phyloP scores from a whole-genome alignment of 164 flowering plant genomes.

The Berberis vulgaris region DNA sequence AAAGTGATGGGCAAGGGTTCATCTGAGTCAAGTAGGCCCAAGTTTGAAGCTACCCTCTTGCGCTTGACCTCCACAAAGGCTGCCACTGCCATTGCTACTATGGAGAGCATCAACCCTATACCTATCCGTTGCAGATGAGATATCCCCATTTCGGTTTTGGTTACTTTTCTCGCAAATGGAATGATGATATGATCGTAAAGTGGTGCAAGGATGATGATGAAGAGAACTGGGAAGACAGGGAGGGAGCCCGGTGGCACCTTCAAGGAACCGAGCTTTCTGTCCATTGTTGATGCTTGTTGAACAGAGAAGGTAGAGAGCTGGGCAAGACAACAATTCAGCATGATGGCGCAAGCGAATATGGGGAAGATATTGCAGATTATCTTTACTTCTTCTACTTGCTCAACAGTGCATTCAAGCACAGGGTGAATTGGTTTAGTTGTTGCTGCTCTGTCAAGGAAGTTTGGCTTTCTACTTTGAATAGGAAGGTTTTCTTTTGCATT shows the following conservation, averaged over 20 bases:
- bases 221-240: constrained; percentile 12
- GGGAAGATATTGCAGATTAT: constrained; percentile 8
- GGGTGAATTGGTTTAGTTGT: constrained; percentile 9
- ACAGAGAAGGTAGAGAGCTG: constrained; percentile 16
- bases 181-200: constrained; percentile 18
- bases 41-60: constrained; percentile 34
- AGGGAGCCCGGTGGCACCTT: constrained; percentile 18
- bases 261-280: constrained; percentile 16
- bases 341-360: constrained; percentile 14
- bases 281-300: constrained; percentile 18
- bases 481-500: constrained; percentile 4
- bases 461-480: constrained; percentile 7
- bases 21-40: constrained; percentile 29
- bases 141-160: constrained; percentile 14
- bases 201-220: constrained; percentile 14
- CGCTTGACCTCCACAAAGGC: constrained; percentile 26
- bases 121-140: constrained; percentile 23
- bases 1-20: constrained; percentile 59
- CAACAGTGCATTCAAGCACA: constrained; percentile 16
- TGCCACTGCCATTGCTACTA: constrained; percentile 17
- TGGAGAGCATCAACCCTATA: constrained; percentile 15
- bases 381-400: constrained; percentile 23
- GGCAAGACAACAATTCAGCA: constrained; percentile 14
- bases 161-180: constrained; percentile 15
- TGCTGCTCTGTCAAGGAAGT: constrained; percentile 16